Conservation (phyloP, 2,329 filamentous ascomycete genomes). For the Colletotrichum godetiae region DNA sequence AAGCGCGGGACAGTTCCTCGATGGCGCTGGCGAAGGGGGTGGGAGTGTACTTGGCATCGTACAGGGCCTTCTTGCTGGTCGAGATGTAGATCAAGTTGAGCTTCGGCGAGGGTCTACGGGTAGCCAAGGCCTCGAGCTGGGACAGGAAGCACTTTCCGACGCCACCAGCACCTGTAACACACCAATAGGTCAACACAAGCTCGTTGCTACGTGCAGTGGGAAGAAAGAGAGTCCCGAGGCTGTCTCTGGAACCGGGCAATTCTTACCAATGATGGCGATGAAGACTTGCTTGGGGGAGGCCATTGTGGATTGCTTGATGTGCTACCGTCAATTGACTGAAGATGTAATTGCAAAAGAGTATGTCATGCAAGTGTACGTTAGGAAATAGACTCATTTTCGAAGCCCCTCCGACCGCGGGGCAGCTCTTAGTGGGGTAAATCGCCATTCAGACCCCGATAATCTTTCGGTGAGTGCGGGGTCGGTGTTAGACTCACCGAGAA, state of each 20-base stretch:
- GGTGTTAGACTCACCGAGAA: not conserved
- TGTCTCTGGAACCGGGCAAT: not conserved
- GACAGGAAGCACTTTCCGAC: constrained; percentile 92
- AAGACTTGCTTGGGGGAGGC: constrained; percentile 58
- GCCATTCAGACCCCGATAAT: not conserved
- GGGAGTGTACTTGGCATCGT: constrained; percentile 77
- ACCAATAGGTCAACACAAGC: constrained; percentile 14
- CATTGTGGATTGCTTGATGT: constrained; percentile 45
- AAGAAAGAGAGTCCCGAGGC: not conserved
- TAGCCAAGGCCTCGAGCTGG: constrained; percentile 78
- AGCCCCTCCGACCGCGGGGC: constrained; percentile 28
- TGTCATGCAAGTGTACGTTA: not conserved
- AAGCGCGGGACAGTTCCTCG: constrained; percentile 72
- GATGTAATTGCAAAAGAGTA: not conserved
- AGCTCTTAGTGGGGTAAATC: constrained; percentile 18
- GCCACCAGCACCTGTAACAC: constrained; percentile 80
- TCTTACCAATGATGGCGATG: constrained; percentile 64
- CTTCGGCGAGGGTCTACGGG: constrained; percentile 74
- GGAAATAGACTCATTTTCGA: constrained; percentile 4
- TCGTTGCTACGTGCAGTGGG: not conserved
- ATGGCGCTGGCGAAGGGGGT: constrained; percentile 71
- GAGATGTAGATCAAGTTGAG: constrained; percentile 87
- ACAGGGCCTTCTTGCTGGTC: constrained; percentile 85
- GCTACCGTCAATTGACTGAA: not conserved
- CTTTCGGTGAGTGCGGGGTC: not conserved